phyloP scores from a whole-genome alignment of 768 basidiomycete species.

The Leccinum aurantiacum region DNA sequence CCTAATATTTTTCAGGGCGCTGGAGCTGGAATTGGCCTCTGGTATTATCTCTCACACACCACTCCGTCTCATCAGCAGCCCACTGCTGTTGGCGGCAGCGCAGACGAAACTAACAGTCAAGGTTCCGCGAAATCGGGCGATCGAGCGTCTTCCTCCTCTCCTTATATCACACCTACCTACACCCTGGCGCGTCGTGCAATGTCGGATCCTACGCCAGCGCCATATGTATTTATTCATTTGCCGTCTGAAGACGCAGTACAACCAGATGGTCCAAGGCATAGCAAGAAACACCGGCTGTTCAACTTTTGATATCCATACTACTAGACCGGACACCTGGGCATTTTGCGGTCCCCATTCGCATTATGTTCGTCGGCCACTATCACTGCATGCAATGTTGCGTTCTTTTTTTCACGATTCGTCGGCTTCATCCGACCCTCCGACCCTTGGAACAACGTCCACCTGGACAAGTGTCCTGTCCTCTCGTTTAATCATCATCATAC shows the following conservation, averaged over 20 bases:
- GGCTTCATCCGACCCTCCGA: background rate
- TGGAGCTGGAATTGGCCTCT: constrained; percentile 58
- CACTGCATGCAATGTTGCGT: constrained; percentile 6
- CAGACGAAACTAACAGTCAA: constrained; percentile 37
- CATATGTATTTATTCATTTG: constrained; percentile 8
- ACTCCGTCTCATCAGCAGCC: constrained; percentile 51
- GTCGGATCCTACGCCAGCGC: constrained; percentile 21
- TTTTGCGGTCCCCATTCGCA: background rate
- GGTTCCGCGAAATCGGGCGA: constrained; percentile 15
- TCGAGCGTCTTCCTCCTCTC: constrained; percentile 24
- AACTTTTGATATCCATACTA: constrained; percentile 12
- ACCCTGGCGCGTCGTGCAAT: constrained; percentile 48
- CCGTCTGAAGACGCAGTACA: constrained; percentile 5
- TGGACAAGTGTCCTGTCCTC: constrained; percentile 28
- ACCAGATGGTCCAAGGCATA: constrained; percentile 6
- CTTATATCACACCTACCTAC: constrained; percentile 59
- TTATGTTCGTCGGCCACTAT: constrained; percentile 4
- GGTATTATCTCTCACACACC: constrained; percentile 58
- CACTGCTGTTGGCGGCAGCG: constrained; percentile 63
- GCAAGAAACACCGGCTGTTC: constrained; percentile 12
- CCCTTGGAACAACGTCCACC: constrained; percentile 24
- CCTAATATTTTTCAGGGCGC: constrained; percentile 37
- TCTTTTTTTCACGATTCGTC: constrained; percentile 2
- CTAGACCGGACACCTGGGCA: background rate
- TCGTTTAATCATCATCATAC: constrained; percentile 31